Evolutionary conservation across 352 stramenopile species (phyloP), one percentile per base, ranked within the genome.

Genomic region (Pythium grandisporangium): DNA sequence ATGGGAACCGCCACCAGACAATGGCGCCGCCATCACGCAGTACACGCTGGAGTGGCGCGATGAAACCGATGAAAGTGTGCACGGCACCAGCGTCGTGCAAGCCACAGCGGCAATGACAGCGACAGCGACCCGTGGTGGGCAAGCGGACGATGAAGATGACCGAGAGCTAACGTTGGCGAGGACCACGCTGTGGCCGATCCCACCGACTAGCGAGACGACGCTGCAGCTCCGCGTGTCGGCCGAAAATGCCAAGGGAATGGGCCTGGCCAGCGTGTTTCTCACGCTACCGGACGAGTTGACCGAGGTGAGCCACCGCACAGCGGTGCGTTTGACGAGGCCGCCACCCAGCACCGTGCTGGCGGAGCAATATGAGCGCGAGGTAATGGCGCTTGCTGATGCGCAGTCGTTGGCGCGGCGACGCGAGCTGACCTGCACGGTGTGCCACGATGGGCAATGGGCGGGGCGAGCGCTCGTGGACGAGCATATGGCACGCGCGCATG

Each of bases 11-110:
- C 78, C 78, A 27, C 12, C 61, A 5, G 62, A 84, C 25, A 86
- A 87, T 36, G 78, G 78, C 0, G 58, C 70, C 14, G 13, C 49
- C 1, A 82, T 91, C 36, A 74, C 58, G 6, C 63, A 82, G 42
- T 91, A 85, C 27, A 33, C 72, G 4, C 42, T 89, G 4, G 78
- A 91, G 34, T 91, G 78, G 78, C 66, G 67, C 23, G 68, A 80
- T 19, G 67, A 80, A 27, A 56, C 41, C 19, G 62, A 64, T 5
- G 46, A 66, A 12, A 51, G 53, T n/a, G 26, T 59, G 19, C 35
- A 6, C 0, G 51, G 44, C 25, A 45, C 26, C 30, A 52, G 41
- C 16, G 17, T 58, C 1, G 40, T 57, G 3, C 34, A 30, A n/a
- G 36, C 13, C 35, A 57, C 38, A 14, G 42, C 53, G 6, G 36